A percentile compares a stretch with the other conserved stretches of the same genome.
Evolutionary conservation across 2,329 filamentous ascomycete genomes (phyloP).

Genomic region (Fusarium nisikadoi): DNA sequence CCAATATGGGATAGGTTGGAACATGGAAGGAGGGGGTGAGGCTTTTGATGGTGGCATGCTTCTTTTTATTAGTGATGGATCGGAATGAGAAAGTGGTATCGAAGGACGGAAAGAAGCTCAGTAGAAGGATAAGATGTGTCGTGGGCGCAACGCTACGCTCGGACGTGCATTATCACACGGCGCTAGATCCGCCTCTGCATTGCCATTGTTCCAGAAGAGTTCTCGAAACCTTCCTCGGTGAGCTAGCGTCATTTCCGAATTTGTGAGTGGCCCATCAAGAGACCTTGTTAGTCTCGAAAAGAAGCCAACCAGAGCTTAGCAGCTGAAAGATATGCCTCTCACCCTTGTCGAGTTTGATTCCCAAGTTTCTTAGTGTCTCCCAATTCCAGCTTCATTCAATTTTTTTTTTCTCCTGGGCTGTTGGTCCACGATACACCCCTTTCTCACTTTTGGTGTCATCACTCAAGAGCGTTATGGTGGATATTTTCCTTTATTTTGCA

Average conservation of each 20-base stretch:
- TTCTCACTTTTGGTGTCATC: constrained; percentile 9
- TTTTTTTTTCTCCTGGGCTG: background rate
- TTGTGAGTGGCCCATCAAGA: constrained; percentile 39
- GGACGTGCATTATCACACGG: constrained; percentile 26
- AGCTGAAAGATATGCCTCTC: constrained; percentile 1
- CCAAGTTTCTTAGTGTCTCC: constrained; percentile 20
- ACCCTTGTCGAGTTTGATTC: constrained; percentile 16
- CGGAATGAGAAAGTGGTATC: constrained; percentile 30
- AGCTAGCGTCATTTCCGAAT: constrained; percentile 48
- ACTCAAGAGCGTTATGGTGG: constrained; percentile 33
- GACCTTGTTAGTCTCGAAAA: constrained; percentile 30
- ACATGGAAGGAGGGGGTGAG: constrained; percentile 26
- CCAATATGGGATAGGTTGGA: background rate
- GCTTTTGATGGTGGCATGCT: constrained; percentile 16
- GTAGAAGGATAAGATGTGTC: constrained; percentile 29
- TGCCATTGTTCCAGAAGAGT: constrained; percentile 46
- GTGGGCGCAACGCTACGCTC: constrained; percentile 37
- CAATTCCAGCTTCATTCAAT: constrained; percentile 19
- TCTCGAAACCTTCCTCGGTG: constrained; percentile 51
- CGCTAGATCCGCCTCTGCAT: constrained; percentile 34
- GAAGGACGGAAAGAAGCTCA: constrained; percentile 34
- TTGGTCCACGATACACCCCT: constrained; percentile 19
- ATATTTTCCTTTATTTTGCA: constrained; percentile 6
- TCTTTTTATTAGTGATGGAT: constrained; percentile 8
- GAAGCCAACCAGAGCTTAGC: constrained; percentile 43